Percentiles rank a stretch among this genome's conserved stretches.
Evolutionary conservation across 257 asterid genomes (phyloP).

Genomic region (Solanum stenotomum): DNA sequence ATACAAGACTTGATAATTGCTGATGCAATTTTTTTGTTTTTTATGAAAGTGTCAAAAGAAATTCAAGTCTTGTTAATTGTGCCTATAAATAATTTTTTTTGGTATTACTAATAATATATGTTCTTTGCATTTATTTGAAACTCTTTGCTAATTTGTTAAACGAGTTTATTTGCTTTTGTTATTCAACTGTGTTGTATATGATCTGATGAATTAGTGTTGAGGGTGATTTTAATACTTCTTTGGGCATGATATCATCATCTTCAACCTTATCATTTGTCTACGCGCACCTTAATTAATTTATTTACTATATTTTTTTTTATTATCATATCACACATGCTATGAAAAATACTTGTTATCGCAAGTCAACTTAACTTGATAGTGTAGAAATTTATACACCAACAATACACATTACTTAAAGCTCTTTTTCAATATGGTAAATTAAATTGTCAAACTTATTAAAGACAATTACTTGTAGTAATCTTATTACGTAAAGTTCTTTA

Average conservation of each 20-base stretch:
- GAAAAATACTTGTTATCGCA: too few species aligned
- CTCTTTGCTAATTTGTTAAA: not conserved
- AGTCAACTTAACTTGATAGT: too few species aligned
- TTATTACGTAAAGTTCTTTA: not conserved
- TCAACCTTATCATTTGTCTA: not conserved
- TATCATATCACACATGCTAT: not conserved
- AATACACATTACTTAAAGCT: not conserved
- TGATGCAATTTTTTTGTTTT: not conserved
- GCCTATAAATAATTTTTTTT: not conserved
- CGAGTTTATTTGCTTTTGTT: not conserved
- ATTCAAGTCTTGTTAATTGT: not conserved
- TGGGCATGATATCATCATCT: not conserved
- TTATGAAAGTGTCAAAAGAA: not conserved
- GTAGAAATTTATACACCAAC: not conserved
- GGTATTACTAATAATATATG: not conserved
- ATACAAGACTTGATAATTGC: not conserved
- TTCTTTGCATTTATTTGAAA: not conserved
- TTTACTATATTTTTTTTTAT: not conserved
- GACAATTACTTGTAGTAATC: not conserved
- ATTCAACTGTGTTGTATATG: not conserved
- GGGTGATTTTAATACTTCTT: not conserved
- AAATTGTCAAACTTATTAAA: not conserved
- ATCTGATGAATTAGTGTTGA: not conserved
- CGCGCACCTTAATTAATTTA: not conserved
- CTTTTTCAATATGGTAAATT: not conserved